These are phyloP conservation scores for Chrysopogon serrulatus DNA, from an alignment of 176 grass and related monocot species.

Conservation along the genomic window DNA sequence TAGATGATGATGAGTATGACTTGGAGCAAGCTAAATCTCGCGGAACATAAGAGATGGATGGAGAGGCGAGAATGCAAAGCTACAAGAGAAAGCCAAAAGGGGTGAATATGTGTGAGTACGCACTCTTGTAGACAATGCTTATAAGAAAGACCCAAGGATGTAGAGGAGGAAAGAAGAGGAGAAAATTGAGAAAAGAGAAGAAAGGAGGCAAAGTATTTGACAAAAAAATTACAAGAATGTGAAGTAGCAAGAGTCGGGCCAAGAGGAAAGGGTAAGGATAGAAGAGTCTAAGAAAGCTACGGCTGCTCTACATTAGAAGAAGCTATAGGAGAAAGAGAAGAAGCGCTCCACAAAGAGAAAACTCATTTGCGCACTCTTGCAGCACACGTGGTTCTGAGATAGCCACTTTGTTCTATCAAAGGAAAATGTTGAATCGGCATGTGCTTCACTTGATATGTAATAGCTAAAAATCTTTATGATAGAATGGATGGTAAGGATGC, in stretches of 20 bases:
- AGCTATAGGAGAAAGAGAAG: slow-evolving; percentile 92
- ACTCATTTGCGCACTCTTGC: slow-evolving; percentile 59
- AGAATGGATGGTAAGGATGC: slow-evolving; percentile 59
- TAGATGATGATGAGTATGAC: slow-evolving; percentile 87
- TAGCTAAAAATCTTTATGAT: slow-evolving; percentile 62
- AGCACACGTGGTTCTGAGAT: slow-evolving; percentile 26
- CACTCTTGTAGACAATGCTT: slow-evolving; percentile 87
- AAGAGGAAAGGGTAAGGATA: slow-evolving; percentile 71
- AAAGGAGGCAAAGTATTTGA: slow-evolving; percentile 78
- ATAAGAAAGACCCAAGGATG: slow-evolving; percentile 87
- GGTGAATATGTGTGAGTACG: slow-evolving; percentile 61
- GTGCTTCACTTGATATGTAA: slow-evolving; percentile 57
- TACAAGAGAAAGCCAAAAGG: slow-evolving; percentile 91
- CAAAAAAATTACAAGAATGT: slow-evolving; percentile 87
- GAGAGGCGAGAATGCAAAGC: slow-evolving; percentile 91
- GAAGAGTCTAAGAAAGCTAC: slow-evolving; percentile 71
- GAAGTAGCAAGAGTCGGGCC: slow-evolving; percentile 64
- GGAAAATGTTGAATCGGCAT: slow-evolving; percentile 67
- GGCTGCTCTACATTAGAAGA: slow-evolving; percentile 74
- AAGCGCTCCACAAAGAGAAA: slow-evolving; percentile 84
- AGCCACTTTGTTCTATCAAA: slow-evolving; percentile 48
- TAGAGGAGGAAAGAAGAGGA: slow-evolving; percentile 85
- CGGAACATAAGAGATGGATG: slow-evolving; percentile 99
- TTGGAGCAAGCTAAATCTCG: slow-evolving; percentile 92
- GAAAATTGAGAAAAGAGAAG: slow-evolving; percentile 87